Evolutionary conservation across 192 early-diverging fungal genomes (phyloP).

Genomic region (Anaeromyces robustus): DNA sequence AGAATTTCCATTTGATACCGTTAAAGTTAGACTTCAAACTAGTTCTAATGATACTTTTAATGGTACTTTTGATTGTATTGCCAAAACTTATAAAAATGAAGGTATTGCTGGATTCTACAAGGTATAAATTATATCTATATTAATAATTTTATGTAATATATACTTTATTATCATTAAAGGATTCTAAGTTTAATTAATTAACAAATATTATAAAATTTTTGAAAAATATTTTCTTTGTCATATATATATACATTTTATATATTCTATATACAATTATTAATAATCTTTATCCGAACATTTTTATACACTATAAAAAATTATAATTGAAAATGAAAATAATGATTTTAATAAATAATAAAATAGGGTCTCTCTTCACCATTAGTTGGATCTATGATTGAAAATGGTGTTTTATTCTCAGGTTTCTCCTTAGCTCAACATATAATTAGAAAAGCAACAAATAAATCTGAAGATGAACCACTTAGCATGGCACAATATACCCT

Average conservation of each 20-base stretch:
- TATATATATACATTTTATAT: too few species aligned
- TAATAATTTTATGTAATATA: too few species aligned
- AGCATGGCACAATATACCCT: slow-evolving; percentile 39
- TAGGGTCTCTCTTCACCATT: slow-evolving; percentile 82
- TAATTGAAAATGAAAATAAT: too few species aligned
- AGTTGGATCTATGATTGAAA: slow-evolving; percentile 87
- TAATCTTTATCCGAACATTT: too few species aligned
- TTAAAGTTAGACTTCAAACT: slow-evolving; percentile 81
- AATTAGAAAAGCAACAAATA: slow-evolving; percentile 33
- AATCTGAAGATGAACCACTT: slow-evolving; percentile 5
- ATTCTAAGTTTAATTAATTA: too few species aligned
- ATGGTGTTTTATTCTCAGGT: slow-evolving; percentile 72
- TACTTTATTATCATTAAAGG: too few species aligned
- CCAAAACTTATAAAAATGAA: slow-evolving; percentile 54
- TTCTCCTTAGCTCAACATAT: slow-evolving; percentile 69
- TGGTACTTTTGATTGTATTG: slow-evolving; percentile 69
- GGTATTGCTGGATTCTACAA: slow-evolving; percentile 78
- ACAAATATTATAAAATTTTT: too few species aligned
- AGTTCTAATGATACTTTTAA: slow-evolving; percentile 34
- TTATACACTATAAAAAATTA: too few species aligned
- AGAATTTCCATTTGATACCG: slow-evolving; percentile 81
- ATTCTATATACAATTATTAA: too few species aligned
- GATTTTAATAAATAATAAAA: neutral
- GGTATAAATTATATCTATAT: slow-evolving; percentile 20
- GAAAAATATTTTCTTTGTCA: too few species aligned